Conservation (phyloP, 345 rosid genomes). For the Mangifera indica region DNA sequence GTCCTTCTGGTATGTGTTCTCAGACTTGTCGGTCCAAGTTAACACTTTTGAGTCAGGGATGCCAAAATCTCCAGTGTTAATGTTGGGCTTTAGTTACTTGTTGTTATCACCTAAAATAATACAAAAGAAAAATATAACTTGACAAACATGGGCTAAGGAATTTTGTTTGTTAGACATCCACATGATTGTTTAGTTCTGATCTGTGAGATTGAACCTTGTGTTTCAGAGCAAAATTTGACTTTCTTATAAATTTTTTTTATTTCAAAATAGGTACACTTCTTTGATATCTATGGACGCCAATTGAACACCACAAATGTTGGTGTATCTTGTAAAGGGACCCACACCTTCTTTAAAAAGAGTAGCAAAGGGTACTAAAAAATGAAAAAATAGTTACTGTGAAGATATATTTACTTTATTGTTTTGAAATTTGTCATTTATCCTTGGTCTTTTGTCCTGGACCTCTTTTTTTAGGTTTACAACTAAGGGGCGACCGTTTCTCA, state of each 20-base stretch:
- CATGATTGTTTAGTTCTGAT: not conserved
- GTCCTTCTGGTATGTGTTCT: conserved; percentile 65
- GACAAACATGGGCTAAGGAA: not conserved
- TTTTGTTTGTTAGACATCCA: not conserved
- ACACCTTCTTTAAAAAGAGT: conserved; percentile 69
- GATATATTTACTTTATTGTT: conserved; percentile 6
- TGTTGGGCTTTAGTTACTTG: not conserved
- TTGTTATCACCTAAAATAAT: not conserved
- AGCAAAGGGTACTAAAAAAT: conserved; percentile 57
- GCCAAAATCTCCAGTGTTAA: not conserved
- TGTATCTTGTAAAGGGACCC: conserved; percentile 67
- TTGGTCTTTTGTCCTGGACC: conserved; percentile 9
- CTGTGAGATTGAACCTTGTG: not conserved
- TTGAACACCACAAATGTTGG: conserved; percentile 81
- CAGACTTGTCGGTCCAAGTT: not conserved
- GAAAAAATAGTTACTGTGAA: conserved; percentile 12
- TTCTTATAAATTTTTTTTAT: conserved; percentile 14
- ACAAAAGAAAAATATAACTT: not conserved
- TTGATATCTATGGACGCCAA: conserved; percentile 85
- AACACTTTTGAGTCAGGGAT: not conserved
- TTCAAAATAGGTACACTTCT: conserved; percentile 64
- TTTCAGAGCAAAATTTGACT: not conserved
- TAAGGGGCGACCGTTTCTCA: conserved; percentile 60
- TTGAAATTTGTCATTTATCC: not conserved
- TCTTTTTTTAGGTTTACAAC: conserved; percentile 54